Conservation (phyloP, 2,329 filamentous ascomycete genomes). For the Aspergillus tanneri region DNA sequence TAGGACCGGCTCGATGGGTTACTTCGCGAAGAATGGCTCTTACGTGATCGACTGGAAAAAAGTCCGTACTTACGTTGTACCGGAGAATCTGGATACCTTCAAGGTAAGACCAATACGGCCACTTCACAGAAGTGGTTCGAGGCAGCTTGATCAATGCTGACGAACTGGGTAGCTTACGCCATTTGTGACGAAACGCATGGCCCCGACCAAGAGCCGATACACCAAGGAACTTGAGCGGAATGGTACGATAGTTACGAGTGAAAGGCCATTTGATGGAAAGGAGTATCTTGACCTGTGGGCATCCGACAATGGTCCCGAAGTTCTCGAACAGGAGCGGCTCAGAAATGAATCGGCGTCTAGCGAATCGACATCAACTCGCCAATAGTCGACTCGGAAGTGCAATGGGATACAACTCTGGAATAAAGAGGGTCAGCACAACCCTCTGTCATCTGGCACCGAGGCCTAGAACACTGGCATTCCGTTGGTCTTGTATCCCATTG, state of each 20-base stretch:
- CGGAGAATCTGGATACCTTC: conserved; percentile 65
- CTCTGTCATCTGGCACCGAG: no score
- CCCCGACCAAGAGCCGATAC: conserved; percentile 36
- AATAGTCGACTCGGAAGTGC: conserved; percentile 13
- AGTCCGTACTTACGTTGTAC: conserved; percentile 87
- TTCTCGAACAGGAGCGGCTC: conserved; percentile 26
- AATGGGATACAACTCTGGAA: not conserved
- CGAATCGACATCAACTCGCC: conserved; percentile 4
- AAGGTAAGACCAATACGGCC: conserved; percentile 58
- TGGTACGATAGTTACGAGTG: conserved; percentile 24
- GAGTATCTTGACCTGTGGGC: conserved; percentile 43
- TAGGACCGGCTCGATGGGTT: conserved; percentile 81
- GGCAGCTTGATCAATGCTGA: not conserved
- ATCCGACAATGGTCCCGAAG: conserved; percentile 37
- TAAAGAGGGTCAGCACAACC: not conserved
- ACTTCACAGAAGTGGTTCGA: not conserved
- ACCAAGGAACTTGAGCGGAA: conserved; percentile 34
- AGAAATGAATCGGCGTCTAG: conserved; percentile 14
- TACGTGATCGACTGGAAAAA: conserved; percentile 83
- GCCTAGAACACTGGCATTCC: not conserved
- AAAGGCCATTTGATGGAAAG: conserved; percentile 34
- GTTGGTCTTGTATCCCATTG: not conserved
- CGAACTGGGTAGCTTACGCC: conserved; percentile 41
- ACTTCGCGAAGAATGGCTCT: conserved; percentile 59
- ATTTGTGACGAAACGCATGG: conserved; percentile 47